A percentile compares a stretch with the other conserved stretches of the same genome.
Conservation (phyloP, 2,329 filamentous ascomycete species). For the Drechslerella coelobrocha region DNA sequence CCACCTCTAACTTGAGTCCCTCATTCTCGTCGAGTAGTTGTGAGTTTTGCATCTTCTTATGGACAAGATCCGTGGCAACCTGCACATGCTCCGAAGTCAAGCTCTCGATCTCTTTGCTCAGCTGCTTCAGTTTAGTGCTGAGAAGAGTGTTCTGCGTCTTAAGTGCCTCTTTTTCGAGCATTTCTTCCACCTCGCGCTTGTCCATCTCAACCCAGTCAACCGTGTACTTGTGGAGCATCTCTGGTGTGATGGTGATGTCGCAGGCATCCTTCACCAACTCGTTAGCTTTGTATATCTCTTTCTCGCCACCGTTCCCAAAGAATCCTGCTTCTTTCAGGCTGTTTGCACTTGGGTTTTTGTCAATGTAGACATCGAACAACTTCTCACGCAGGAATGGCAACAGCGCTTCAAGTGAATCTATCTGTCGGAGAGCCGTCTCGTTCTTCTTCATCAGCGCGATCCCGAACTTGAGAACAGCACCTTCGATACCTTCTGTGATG, state of each 20-base stretch:
- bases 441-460: conserved; percentile 98
- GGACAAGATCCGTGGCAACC: conserved; percentile 88
- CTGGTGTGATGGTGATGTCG: conserved; percentile 80
- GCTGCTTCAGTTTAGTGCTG: conserved; percentile 75
- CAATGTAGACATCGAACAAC: conserved; percentile 95
- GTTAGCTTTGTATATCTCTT: conserved; percentile 94
- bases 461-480: conserved; percentile 89
- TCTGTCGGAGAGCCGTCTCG: conserved; percentile 73
- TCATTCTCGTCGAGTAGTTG: conserved; percentile 89
- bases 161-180: conserved; percentile 78
- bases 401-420: conserved; percentile 89
- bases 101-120: conserved; percentile 87
- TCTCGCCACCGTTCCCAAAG: conserved; percentile 93
- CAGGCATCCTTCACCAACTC: conserved; percentile 92
- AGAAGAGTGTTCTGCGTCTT: conserved; percentile 71
- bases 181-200: conserved; percentile 78
- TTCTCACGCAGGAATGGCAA: conserved; percentile 92
- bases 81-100: conserved; percentile 89
- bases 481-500: conserved; percentile 85
- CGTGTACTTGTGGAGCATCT: conserved; percentile 80
- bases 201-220: conserved; percentile 92
- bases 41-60: conserved; percentile 91
- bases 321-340: conserved; percentile 96
- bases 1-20: conserved; percentile 80
- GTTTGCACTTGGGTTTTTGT: conserved; percentile 87